phyloP scores from a whole-genome alignment of 2,329 filamentous ascomycete species.

The Diaporthe sp. region DNA sequence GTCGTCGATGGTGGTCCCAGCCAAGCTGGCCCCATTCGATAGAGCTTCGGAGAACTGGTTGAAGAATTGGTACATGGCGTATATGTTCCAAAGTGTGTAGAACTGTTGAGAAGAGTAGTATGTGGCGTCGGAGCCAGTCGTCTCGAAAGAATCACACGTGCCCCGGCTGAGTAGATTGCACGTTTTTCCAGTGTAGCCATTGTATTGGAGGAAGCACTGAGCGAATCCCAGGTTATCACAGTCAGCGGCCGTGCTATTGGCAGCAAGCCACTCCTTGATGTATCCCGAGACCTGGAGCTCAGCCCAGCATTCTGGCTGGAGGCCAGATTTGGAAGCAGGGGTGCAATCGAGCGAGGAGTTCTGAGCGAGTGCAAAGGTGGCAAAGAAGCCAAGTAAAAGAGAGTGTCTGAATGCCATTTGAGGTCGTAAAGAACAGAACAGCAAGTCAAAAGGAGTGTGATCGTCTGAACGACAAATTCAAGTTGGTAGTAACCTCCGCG shows the following conservation, averaged over 20 bases:
- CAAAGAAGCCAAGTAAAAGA: background rate
- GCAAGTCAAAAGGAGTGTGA: background rate
- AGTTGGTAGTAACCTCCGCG: background rate
- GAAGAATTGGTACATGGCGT: slow-evolving; percentile 43
- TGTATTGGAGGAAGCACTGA: slow-evolving; percentile 42
- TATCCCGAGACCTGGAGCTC: slow-evolving; percentile 39
- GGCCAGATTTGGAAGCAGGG: slow-evolving; percentile 27
- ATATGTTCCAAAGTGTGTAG: slow-evolving; percentile 44
- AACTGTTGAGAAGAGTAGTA: slow-evolving; percentile 42
- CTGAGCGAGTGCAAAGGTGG: slow-evolving; percentile 1
- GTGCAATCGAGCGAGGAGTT: background rate
- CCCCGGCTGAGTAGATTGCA: slow-evolving; percentile 41
- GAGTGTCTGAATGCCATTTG: background rate
- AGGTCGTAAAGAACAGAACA: background rate
- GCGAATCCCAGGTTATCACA: slow-evolving; percentile 42
- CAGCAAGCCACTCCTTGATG: slow-evolving; percentile 41
- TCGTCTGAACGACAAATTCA: background rate
- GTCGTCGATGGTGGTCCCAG: slow-evolving; percentile 40
- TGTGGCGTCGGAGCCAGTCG: slow-evolving; percentile 23
- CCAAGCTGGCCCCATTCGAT: slow-evolving; percentile 40
- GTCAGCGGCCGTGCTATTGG: slow-evolving; percentile 40
- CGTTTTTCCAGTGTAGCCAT: slow-evolving; percentile 41
- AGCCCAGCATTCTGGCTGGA: slow-evolving; percentile 40
- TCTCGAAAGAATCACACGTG: slow-evolving; percentile 39
- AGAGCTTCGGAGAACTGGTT: slow-evolving; percentile 43